Evolutionary conservation across 169 alveolate genomes (phyloP).

Genomic region (Amoebophrya sp.): DNA sequence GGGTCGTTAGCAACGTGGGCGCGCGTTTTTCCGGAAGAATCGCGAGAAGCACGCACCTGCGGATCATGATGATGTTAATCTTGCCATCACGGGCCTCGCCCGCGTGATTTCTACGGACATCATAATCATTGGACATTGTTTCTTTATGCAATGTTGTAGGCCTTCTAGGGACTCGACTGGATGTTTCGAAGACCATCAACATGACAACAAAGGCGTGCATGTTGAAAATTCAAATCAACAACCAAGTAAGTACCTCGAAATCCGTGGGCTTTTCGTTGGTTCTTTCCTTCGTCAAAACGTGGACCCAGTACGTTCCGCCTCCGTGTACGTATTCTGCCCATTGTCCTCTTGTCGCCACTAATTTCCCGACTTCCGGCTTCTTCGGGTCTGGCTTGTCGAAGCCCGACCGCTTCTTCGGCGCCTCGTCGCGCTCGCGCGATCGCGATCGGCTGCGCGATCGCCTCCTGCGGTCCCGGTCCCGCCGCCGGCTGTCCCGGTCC

Average conservation of each 20-base stretch:
- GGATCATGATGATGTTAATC: no score
- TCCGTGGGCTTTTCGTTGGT: constrained; percentile 1
- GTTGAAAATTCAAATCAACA: no score
- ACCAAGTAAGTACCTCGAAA: background rate
- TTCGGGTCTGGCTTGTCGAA: background rate
- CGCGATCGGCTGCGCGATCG: background rate
- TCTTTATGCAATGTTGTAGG: no score
- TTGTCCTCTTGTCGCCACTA: background rate
- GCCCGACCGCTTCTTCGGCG: background rate
- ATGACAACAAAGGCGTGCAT: no score
- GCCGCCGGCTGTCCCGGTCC: no score
- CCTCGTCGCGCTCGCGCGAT: background rate
- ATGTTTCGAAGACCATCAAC: no score
- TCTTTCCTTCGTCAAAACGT: background rate
- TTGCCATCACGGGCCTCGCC: no score
- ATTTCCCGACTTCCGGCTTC: background rate
- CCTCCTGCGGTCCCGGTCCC: background rate
- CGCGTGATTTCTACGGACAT: no score
- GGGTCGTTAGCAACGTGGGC: background rate
- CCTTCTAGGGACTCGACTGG: no score
- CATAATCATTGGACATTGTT: no score
- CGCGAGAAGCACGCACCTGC: background rate
- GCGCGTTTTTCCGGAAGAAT: background rate
- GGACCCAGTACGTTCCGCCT: background rate
- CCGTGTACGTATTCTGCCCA: background rate